A percentile compares a stretch with the other conserved stretches of the same genome.
Conservation (phyloP, 306 rosid species). For the Rosa lucieae region DNA sequence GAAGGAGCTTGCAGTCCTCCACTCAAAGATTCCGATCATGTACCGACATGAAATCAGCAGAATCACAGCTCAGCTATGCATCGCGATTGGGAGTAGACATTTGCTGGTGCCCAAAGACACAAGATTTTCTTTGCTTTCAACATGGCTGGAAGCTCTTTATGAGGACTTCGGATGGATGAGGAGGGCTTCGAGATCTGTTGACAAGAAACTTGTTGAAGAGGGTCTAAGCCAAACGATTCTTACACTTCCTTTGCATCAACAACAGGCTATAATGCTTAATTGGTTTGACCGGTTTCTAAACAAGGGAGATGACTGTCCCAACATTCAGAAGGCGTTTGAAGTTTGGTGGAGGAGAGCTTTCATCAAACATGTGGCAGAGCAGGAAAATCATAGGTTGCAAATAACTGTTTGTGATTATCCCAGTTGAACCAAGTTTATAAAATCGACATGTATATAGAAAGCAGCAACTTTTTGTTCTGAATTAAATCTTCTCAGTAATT, state of each 20-base stretch:
- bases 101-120: slow-evolving; percentile 75
- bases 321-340: slow-evolving; percentile 87
- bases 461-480: slow-evolving; percentile 13
- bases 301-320: slow-evolving; percentile 91
- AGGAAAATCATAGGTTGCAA: slow-evolving; percentile 65
- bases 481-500: background rate
- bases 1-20: slow-evolving; percentile 76
- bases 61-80: slow-evolving; percentile 78
- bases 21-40: slow-evolving; percentile 63
- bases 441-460: slow-evolving; percentile 34
- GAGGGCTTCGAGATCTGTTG: slow-evolving; percentile 62
- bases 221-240: slow-evolving; percentile 84
- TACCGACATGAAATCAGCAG: slow-evolving; percentile 80
- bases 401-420: slow-evolving; percentile 60
- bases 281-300: slow-evolving; percentile 86
- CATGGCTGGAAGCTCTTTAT: slow-evolving; percentile 89
- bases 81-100: slow-evolving; percentile 77
- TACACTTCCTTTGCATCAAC: slow-evolving; percentile 81
- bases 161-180: slow-evolving; percentile 94
- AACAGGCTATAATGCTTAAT: slow-evolving; percentile 61
- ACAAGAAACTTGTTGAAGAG: slow-evolving; percentile 77
- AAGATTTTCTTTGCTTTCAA: slow-evolving; percentile 62
- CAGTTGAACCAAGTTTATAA: slow-evolving; percentile 34
- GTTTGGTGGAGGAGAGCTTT: slow-evolving; percentile 97
- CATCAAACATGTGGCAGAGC: slow-evolving; percentile 52